A percentile compares a stretch with the other conserved stretches of the same genome.
Evolutionary conservation across 1,284 basidiomycete genomes (phyloP).

Genomic region (Afroboletus lepidellus): DNA sequence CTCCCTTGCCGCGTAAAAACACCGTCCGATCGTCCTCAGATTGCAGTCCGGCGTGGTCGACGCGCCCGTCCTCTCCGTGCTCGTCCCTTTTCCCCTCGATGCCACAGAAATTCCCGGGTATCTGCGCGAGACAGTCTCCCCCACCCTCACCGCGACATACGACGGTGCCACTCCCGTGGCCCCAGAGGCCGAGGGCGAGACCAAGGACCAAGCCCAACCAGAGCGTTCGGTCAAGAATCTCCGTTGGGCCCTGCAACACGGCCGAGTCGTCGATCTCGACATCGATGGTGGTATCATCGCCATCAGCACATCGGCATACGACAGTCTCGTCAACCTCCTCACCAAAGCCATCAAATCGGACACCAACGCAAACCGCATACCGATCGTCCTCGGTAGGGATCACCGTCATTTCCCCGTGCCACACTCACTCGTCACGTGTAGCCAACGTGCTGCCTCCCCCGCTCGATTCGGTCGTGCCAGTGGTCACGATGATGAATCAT

Average conservation of each 20-base stretch:
- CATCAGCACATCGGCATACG: slow-evolving; percentile 55
- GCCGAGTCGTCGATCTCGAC: slow-evolving; percentile 67
- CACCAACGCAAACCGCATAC: slow-evolving; percentile 40
- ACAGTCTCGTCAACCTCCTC: slow-evolving; percentile 69
- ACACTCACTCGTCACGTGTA: slow-evolving; percentile 34
- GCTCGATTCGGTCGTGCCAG: slow-evolving; percentile 65
- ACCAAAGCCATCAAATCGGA: slow-evolving; percentile 49
- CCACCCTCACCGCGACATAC: slow-evolving; percentile 58
- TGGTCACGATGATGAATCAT: slow-evolving; percentile 76
- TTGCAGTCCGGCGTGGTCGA: slow-evolving; percentile 32
- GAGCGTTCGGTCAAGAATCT: slow-evolving; percentile 41
- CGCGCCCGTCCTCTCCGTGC: slow-evolving; percentile 50
- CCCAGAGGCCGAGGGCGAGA: slow-evolving; percentile 20
- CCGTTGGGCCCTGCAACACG: slow-evolving; percentile 60
- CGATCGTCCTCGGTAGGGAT: slow-evolving; percentile 73
- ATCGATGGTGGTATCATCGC: slow-evolving; percentile 51
- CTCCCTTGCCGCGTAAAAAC: neutral
- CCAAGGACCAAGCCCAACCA: slow-evolving; percentile 10
- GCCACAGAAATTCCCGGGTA: slow-evolving; percentile 40
- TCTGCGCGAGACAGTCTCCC: slow-evolving; percentile 40
- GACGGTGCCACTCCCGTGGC: slow-evolving; percentile 44
- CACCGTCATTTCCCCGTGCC: slow-evolving; percentile 1
- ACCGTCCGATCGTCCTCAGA: slow-evolving; percentile 28
- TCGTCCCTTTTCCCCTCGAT: slow-evolving; percentile 58
- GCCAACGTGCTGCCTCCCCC: slow-evolving; percentile 87